Conservation (phyloP, 352 stramenopile species). For the Thraustotheca clavata region DNA sequence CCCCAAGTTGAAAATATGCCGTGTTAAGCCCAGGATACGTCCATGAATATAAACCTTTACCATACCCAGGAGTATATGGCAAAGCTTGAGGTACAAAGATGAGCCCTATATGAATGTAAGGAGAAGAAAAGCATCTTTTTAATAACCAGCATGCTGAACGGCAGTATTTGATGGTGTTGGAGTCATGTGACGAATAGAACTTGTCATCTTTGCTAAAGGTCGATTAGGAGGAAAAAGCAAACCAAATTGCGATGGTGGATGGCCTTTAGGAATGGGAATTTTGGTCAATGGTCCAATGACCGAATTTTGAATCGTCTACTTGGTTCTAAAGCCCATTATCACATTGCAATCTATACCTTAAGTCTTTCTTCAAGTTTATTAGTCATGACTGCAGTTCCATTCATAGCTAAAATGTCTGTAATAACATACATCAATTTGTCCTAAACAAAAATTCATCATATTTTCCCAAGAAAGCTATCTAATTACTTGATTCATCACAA, state of each 20-base stretch:
- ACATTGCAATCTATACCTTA: conserved; percentile 35
- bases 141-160: conserved; percentile 16
- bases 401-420: conserved; percentile 80
- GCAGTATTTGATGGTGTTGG: conserved; percentile 16
- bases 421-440: conserved; percentile 72
- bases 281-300: conserved; percentile 77
- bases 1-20: conserved; percentile 68
- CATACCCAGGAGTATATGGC: conserved; percentile 66
- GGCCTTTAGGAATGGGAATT: conserved; percentile 57
- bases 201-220: conserved; percentile 14
- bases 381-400: conserved; percentile 71
- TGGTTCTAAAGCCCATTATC: neutral
- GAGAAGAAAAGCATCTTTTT: neutral
- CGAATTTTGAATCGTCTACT: conserved; percentile 68
- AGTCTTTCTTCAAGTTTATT: conserved; percentile 80
- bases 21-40: conserved; percentile 44
- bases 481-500: conserved; percentile 66
- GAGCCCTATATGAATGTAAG: conserved; percentile 29
- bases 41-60: conserved; percentile 71
- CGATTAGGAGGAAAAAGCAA: conserved; percentile 40
- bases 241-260: conserved; percentile 71
- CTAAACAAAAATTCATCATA: conserved; percentile 12
- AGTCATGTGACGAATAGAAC: conserved; percentile 17
- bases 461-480: neutral
- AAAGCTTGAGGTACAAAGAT: conserved; percentile 71